Evolutionary conservation across 768 basidiomycete genomes (phyloP).

Genomic region (Lactarius deliciosus): DNA sequence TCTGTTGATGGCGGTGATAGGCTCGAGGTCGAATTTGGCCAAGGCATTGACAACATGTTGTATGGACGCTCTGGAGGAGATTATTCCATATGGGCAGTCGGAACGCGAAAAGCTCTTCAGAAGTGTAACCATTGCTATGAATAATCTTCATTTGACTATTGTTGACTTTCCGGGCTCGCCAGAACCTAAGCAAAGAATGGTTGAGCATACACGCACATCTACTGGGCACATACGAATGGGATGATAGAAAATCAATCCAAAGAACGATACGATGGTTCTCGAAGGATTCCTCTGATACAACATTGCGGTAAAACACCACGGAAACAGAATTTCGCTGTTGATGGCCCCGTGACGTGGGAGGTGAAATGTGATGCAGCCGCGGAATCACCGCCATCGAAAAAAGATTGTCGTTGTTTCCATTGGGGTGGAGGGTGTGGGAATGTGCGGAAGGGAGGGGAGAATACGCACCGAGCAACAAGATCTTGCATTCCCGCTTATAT

Average conservation of each 20-base stretch:
- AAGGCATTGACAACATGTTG: constrained; percentile 76
- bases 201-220: constrained; percentile 11
- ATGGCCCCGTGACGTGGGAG: too few species aligned
- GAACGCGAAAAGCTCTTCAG: constrained; percentile 72
- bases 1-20: constrained; percentile 62
- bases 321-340: not conserved
- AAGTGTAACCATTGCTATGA: constrained; percentile 84
- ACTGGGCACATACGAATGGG: constrained; percentile 7
- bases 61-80: constrained; percentile 85
- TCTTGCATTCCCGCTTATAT: constrained; percentile 89
- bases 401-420: too few species aligned
- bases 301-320: not conserved
- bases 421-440: too few species aligned
- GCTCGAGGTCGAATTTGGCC: constrained; percentile 82
- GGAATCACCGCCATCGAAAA: too few species aligned
- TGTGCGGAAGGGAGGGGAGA: not conserved
- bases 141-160: constrained; percentile 98
- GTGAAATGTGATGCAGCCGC: not conserved
- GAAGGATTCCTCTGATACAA: too few species aligned
- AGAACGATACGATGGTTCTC: too few species aligned
- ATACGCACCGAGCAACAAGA: constrained; percentile 77
- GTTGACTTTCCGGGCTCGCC: constrained; percentile 95
- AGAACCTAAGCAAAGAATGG: constrained; percentile 56
- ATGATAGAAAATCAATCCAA: not conserved
- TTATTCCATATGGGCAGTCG: constrained; percentile 77